These are phyloP conservation scores for Sporothrix mexicana DNA, from an alignment of 2,329 filamentous ascomycete species.

Conservation along the genomic window DNA sequence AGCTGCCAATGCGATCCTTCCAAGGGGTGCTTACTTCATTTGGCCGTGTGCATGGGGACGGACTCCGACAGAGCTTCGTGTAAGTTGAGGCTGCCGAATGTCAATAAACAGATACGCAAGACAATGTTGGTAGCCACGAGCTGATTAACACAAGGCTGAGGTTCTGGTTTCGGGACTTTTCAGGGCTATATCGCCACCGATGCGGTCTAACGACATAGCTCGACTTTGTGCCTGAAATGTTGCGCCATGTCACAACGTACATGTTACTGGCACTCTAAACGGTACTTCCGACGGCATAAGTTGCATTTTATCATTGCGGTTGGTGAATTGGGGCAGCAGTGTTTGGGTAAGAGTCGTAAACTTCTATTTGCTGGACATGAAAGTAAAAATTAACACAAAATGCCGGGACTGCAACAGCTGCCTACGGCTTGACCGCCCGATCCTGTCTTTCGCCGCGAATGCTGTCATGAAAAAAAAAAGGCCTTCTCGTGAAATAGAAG, in stretches of 20 bases:
- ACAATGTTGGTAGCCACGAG: background rate
- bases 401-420: background rate
- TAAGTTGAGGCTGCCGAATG: slow-evolving; percentile 8
- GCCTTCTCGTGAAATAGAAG: background rate
- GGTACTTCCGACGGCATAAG: background rate
- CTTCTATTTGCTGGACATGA: slow-evolving; percentile 7
- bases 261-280: background rate
- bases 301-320: background rate
- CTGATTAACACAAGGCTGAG: slow-evolving; percentile 8
- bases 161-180: background rate
- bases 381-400: background rate
- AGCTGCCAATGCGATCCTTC: background rate
- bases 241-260: background rate
- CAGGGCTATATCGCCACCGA: background rate
- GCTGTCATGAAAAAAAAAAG: background rate
- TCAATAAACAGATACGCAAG: background rate
- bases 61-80: background rate
- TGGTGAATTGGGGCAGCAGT: background rate
- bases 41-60: background rate
- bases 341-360: background rate
- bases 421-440: background rate
- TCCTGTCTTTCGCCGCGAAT: slow-evolving; percentile 1
- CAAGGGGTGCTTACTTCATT: slow-evolving; percentile 5
- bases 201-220: background rate
- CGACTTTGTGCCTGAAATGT: too few relatives aligned